Percentiles rank a stretch among this genome's conserved stretches.
Evolutionary conservation across 2,329 filamentous ascomycete genomes (phyloP).

Genomic region (Aureobasidium musti): DNA sequence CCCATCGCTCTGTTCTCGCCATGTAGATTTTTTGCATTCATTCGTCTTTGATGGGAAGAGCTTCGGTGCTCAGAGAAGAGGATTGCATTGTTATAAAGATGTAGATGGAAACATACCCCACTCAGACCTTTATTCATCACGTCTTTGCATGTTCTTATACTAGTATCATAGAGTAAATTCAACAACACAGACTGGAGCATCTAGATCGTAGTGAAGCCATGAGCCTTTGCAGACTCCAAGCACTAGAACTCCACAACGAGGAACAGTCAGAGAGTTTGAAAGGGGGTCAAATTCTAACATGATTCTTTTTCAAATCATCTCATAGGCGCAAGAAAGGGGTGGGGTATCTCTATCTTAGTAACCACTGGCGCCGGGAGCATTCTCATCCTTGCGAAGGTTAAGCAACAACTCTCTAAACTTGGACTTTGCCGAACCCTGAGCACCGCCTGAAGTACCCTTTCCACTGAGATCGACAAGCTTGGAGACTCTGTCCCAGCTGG

Average conservation of each 20-base stretch:
- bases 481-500: constrained; percentile 97
- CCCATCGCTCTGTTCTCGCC: background rate
- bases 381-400: constrained; percentile 90
- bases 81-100: background rate
- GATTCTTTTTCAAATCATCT: background rate
- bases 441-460: constrained; percentile 84
- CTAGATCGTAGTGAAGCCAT: background rate
- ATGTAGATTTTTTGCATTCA: constrained; percentile 6
- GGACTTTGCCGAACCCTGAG: constrained; percentile 88
- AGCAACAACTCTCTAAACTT: constrained; percentile 89
- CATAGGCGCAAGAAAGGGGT: background rate
- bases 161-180: background rate
- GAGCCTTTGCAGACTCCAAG: background rate
- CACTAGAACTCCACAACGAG: background rate
- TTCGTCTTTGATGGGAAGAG: background rate
- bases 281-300: background rate
- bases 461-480: constrained; percentile 97
- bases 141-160: background rate
- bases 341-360: constrained; percentile 38
- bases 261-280: background rate
- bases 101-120: constrained; percentile 19
- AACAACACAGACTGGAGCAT: background rate
- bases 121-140: background rate
- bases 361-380: constrained; percentile 64
- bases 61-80: background rate